phyloP scores from a whole-genome alignment of 495 filamentous ascomycete genomes.

The Hyaloscypha hepaticicola region DNA sequence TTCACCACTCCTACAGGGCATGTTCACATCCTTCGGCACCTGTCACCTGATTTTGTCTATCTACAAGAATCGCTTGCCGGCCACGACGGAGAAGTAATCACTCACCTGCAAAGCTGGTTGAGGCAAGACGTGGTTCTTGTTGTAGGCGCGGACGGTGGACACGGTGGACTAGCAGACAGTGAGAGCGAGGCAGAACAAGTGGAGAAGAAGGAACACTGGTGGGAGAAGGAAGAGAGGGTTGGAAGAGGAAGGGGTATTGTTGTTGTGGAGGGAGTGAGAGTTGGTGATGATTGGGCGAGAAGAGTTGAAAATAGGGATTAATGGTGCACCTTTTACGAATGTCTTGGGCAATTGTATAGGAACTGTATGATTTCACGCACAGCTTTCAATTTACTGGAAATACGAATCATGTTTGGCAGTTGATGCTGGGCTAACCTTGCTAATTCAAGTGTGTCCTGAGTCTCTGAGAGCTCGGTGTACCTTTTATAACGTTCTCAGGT shows the following conservation, averaged over 20 bases:
- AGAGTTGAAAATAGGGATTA: slow-evolving; percentile 71
- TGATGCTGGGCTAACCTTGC: neutral
- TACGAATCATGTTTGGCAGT: slow-evolving; percentile 7
- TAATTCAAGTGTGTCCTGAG: neutral
- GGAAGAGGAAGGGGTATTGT: slow-evolving; percentile 84
- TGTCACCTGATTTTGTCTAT: slow-evolving; percentile 80
- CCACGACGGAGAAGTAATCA: slow-evolving; percentile 64
- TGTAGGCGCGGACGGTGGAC: slow-evolving; percentile 78
- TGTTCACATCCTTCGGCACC: slow-evolving; percentile 78
- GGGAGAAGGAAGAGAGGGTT: slow-evolving; percentile 76
- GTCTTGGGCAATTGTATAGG: neutral
- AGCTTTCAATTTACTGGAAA: slow-evolving; percentile 23
- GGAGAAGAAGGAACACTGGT: slow-evolving; percentile 70
- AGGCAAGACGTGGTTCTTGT: slow-evolving; percentile 76
- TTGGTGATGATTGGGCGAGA: slow-evolving; percentile 81
- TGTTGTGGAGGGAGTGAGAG: slow-evolving; percentile 72
- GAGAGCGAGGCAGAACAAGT: slow-evolving; percentile 73
- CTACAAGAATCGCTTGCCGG: slow-evolving; percentile 78
- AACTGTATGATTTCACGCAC: slow-evolving; percentile 23
- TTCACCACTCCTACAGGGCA: slow-evolving; percentile 78
- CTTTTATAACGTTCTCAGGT: no score
- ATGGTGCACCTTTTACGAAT: slow-evolving; percentile 20
- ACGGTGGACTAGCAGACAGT: slow-evolving; percentile 85
- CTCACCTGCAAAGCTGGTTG: slow-evolving; percentile 79
- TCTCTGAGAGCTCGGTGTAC: no score